A percentile compares a stretch with the other conserved stretches of the same genome.
Conservation (phyloP, 139 green algal species). For the Ulvella scutata region DNA sequence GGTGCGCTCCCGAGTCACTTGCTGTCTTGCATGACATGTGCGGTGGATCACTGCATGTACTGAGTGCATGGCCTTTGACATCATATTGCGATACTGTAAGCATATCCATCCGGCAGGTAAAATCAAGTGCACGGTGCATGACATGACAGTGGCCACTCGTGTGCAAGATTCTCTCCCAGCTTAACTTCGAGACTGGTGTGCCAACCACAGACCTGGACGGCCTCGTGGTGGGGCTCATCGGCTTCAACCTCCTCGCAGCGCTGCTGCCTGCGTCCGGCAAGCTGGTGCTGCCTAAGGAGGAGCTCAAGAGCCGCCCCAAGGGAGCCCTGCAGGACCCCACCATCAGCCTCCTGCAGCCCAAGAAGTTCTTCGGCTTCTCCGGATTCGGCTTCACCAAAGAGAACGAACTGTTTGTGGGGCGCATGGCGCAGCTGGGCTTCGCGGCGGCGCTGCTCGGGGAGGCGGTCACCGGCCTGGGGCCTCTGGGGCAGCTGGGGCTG, state of each 20-base stretch:
- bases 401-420: constrained; percentile 71
- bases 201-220: constrained; percentile 33
- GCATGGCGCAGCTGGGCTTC: constrained; percentile 67
- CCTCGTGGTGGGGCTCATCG: constrained; percentile 37
- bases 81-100: too few species aligned
- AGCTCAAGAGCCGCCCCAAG: constrained; percentile 18
- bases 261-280: constrained; percentile 32
- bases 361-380: constrained; percentile 35
- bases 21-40: neutral
- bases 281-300: constrained; percentile 24
- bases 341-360: constrained; percentile 29
- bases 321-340: constrained; percentile 43
- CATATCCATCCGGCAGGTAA: too few species aligned
- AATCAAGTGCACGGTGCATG: too few species aligned
- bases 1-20: neutral
- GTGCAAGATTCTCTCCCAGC: too few species aligned
- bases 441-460: constrained; percentile 56
- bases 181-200: constrained; percentile 39
- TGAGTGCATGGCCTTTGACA: too few species aligned
- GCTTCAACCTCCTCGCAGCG: constrained; percentile 40
- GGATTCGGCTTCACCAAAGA: constrained; percentile 44
- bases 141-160: constrained; percentile 51
- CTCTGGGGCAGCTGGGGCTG: constrained; percentile 41
- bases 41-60: constrained; percentile 8
- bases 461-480: constrained; percentile 51